Evolutionary conservation across 225 moss, liverwort and hornwort species (phyloP).

Genomic region (Straminergon stramineum): DNA sequence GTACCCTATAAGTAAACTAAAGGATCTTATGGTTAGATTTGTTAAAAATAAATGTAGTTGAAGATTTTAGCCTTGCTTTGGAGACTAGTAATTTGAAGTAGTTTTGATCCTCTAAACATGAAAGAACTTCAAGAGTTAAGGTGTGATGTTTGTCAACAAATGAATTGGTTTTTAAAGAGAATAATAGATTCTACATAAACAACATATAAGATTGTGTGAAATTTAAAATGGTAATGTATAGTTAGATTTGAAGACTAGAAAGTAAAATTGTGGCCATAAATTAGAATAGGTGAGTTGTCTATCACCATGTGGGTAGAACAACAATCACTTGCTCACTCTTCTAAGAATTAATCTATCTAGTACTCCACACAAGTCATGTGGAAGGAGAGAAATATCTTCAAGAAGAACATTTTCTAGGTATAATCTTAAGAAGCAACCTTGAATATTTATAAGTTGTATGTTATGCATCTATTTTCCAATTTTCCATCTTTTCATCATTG

Average conservation of each 20-base stretch:
- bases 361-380: accelerated
- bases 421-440: background rate
- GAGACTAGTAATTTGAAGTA: too few relatives aligned
- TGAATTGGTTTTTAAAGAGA: background rate
- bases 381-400: background rate
- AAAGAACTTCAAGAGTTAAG: too few relatives aligned
- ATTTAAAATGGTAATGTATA: background rate
- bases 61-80: too few relatives aligned
- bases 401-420: too few relatives aligned
- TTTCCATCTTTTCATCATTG: background rate
- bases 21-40: too few relatives aligned
- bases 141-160: background rate
- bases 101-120: too few relatives aligned
- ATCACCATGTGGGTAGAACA: background rate
- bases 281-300: background rate
- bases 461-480: background rate
- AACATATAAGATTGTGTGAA: background rate
- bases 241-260: background rate
- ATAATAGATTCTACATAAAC: background rate
- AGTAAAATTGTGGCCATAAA: background rate
- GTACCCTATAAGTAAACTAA: too few relatives aligned
- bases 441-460: background rate
- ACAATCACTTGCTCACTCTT: accelerated
- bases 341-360: background rate
- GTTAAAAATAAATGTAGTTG: too few relatives aligned